Base-by-base conservation (phyloP, 441 rosid species). In the Brassica balearica region DNA sequence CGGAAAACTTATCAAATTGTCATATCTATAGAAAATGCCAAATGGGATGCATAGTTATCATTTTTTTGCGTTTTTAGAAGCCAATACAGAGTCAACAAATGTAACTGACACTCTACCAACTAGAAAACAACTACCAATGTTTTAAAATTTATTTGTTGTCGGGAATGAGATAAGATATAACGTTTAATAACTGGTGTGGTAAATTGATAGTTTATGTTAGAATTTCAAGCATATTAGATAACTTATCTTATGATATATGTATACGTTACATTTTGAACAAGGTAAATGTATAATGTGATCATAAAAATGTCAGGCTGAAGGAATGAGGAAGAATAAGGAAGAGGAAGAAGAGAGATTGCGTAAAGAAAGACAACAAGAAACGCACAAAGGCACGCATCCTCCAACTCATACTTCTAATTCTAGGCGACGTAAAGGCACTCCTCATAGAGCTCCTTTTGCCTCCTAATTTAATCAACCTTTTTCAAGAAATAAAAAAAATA, bases 391-490 rank as follows among this genome's bases (percentile, higher is more conserved):
- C 85, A 84, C 83, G 72, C 83, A 80, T 59, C 83, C 71, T 77
- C 85, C 86, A 67, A 78, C 83, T 71, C 85, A 77, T 76, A 12
- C 77, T 66, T 84, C 91, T 62, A 87, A 81, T 74, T 84, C 92
- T 73, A 87, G 92, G 73, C 87, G 95, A 82, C 87, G 98, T 74
- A 92, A 94, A 85, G 98, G 98, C 81, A 84, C 86, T 48, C 97
- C 98, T 32, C 97, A 82, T 9, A 89, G 98, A 75, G 93, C 98
- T 22, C 92, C 98, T 70, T 87, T 92, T 63, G 84, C 85, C 34
- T 84, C 89, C 77, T 78, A 81, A 69, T 72, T 58, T 77, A 65
- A 53, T 74, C 65, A 48, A 3, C 27, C 43, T 55, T 48, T 75
- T 75, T 68, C 48, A 72, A 19, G 43, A 79, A 65, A 59, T 17